A percentile compares a stretch with the other conserved stretches of the same genome.
phyloP scores from a whole-genome alignment of 2,329 filamentous ascomycete genomes.

The Coniochaeta sp. region DNA sequence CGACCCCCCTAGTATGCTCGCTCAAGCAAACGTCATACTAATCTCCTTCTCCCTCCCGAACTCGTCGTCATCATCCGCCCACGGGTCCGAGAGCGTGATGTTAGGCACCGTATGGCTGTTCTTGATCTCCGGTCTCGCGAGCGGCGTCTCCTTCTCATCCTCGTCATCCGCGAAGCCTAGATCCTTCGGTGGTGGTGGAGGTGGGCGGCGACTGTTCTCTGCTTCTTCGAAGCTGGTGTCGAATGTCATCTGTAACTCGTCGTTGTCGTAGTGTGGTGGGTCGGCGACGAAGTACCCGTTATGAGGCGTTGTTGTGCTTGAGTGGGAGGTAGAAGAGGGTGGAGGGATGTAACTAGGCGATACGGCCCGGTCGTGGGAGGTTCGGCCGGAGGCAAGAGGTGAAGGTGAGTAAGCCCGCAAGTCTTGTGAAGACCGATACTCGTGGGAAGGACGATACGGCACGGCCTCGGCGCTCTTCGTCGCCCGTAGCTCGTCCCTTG shows the following conservation, averaged over 20 bases:
- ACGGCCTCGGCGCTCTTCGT: conserved; percentile 39
- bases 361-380: conserved; percentile 7
- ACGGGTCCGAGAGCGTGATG: conserved; percentile 52
- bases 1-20: too few relatives aligned
- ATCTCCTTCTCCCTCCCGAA: conserved; percentile 71
- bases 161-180: too few relatives aligned
- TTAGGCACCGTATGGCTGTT: conserved; percentile 43
- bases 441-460: conserved; percentile 15
- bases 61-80: conserved; percentile 64
- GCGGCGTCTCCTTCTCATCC: conserved; percentile 1
- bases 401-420: conserved; percentile 16
- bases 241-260: conserved; percentile 64
- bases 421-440: conserved; percentile 13
- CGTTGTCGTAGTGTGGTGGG: conserved; percentile 27
- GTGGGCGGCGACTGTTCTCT: conserved; percentile 12
- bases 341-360: conserved; percentile 7
- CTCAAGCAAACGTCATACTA: conserved; percentile 70
- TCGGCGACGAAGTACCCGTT: conserved; percentile 9
- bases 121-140: conserved; percentile 32
- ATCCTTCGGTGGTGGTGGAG: conserved; percentile 23
- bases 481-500: conserved; percentile 30
- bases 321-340: conserved; percentile 7
- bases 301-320: conserved; percentile 5
- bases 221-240: conserved; percentile 52
- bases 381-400: conserved; percentile 4